Base-by-base conservation (phyloP, 2,329 filamentous ascomycete genomes). In the Aureobasidium lini region DNA sequence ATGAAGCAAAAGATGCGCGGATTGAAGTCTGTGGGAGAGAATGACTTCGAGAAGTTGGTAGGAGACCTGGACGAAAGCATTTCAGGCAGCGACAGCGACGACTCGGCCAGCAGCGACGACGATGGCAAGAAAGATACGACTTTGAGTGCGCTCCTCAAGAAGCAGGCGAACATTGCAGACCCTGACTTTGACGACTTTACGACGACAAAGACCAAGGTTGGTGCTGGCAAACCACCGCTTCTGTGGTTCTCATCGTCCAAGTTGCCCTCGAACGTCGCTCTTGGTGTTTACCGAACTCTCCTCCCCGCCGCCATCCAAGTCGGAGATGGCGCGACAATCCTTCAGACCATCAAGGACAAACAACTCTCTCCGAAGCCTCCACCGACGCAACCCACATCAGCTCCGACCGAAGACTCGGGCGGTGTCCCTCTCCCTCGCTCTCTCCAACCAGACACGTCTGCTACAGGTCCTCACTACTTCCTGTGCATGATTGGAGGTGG, bases 401-500 rank as follows among this genome's bases (percentile, higher is more conserved):
- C 68, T 29, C 66, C 71, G 2, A 66, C 74, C 23, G 72, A 81
- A 62, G 76, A 81, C 1, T 74, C 79, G 39, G 84, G 83, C 60
- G 84, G 85, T 49, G 83, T 84, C 2, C 76, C 78, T 15, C 72
- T 84, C 5, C 78, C 81, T 2, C 63, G 62, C 5, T 65, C 67
- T 2, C 67, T 70, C 63, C 67, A 66, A 34, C 64, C 64, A 8
- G 75, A 79, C 1, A 74, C 81, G 9, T 77, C 78, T 3, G 84
- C 87, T 69, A 83, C 85, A 28, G 86, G 87, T 7, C 90, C 91
- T 2, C 92, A 97, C 70, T 85, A 96, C 52, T 97, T 99, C 70
- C 82, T 99, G 49, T 97, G 92, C 74, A 99, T 99, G 94, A 95
- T 99, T 53, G 94, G 94, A 28, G 94, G 94, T 61, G 94, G 94